Evolutionary conservation across 164 flowering plant genomes (phyloP).

Genomic region (Piper betle): DNA sequence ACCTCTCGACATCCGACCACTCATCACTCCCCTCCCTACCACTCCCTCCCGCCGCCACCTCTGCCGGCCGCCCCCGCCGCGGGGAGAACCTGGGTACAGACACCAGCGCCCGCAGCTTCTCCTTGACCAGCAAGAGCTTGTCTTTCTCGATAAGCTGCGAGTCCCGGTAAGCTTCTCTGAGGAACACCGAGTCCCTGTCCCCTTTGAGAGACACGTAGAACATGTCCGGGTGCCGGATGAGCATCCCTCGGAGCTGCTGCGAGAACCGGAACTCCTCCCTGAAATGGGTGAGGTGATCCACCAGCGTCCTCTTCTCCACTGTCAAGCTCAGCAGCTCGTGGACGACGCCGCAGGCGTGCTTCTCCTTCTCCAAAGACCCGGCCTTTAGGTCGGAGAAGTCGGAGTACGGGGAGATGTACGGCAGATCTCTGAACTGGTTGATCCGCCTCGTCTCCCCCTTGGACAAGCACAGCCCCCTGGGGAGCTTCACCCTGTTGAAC

Average conservation of each 20-base stretch:
- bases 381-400: slow-evolving; percentile 59
- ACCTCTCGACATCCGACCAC: slow-evolving; percentile 48
- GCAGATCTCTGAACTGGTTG: slow-evolving; percentile 52
- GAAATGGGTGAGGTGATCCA: slow-evolving; percentile 90
- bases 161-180: slow-evolving; percentile 76
- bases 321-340: slow-evolving; percentile 90
- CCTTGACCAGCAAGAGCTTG: slow-evolving; percentile 56
- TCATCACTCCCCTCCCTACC: slow-evolving; percentile 35
- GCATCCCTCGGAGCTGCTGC: slow-evolving; percentile 87
- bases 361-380: slow-evolving; percentile 71
- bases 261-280: slow-evolving; percentile 90
- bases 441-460: slow-evolving; percentile 72
- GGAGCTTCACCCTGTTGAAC: slow-evolving; percentile 73
- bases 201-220: slow-evolving; percentile 93
- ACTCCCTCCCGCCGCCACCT: slow-evolving; percentile 20
- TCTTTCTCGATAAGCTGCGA: slow-evolving; percentile 82
- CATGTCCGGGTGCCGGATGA: slow-evolving; percentile 92
- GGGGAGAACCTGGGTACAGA: slow-evolving; percentile 44
- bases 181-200: slow-evolving; percentile 84
- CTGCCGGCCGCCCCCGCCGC: slow-evolving; percentile 18
- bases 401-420: slow-evolving; percentile 77
- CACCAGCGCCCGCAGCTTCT: slow-evolving; percentile 80
- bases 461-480: slow-evolving; percentile 76
- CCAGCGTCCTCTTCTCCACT: slow-evolving; percentile 83
- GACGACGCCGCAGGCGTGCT: slow-evolving; percentile 83